These are phyloP conservation scores for Cryptococcus sp. DNA, from an alignment of 1,284 basidiomycete genomes.

Conservation along the genomic window DNA sequence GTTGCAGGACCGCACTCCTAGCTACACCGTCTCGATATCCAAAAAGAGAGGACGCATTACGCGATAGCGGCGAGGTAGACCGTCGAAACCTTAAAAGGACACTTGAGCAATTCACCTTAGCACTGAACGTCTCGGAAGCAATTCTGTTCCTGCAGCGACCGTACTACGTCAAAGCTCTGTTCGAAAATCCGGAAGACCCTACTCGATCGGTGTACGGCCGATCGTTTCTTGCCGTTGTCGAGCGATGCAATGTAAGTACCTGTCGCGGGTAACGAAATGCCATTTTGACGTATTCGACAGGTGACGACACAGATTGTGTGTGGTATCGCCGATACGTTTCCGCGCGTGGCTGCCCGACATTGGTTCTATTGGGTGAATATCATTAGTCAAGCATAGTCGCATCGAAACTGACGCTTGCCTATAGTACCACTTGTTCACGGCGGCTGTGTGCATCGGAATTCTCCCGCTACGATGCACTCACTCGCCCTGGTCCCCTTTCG, in stretches of 20 bases:
- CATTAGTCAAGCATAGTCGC: no score
- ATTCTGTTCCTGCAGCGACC: constrained; percentile 25
- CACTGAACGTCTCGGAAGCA: constrained; percentile 24
- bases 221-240: constrained; percentile 21
- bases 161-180: constrained; percentile 24
- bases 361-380: no score
- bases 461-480: constrained; percentile 14
- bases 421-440: constrained; percentile 27
- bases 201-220: constrained; percentile 17
- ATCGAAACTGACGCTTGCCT: neutral
- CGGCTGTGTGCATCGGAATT: constrained; percentile 24
- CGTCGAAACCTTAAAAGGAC: constrained; percentile 9
- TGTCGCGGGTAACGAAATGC: neutral
- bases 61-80: constrained; percentile 7
- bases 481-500: constrained; percentile 24
- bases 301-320: constrained; percentile 6
- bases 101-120: constrained; percentile 24
- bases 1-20: constrained; percentile 21
- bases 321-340: constrained; percentile 9
- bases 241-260: constrained; percentile 17
- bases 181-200: constrained; percentile 20
- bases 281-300: constrained; percentile 11
- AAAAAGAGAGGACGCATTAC: constrained; percentile 6
- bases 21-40: constrained; percentile 20
- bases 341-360: no score